These are phyloP conservation scores for Mariannaea elegans DNA, from an alignment of 2,329 filamentous ascomycete genomes.

Conservation along the genomic window DNA sequence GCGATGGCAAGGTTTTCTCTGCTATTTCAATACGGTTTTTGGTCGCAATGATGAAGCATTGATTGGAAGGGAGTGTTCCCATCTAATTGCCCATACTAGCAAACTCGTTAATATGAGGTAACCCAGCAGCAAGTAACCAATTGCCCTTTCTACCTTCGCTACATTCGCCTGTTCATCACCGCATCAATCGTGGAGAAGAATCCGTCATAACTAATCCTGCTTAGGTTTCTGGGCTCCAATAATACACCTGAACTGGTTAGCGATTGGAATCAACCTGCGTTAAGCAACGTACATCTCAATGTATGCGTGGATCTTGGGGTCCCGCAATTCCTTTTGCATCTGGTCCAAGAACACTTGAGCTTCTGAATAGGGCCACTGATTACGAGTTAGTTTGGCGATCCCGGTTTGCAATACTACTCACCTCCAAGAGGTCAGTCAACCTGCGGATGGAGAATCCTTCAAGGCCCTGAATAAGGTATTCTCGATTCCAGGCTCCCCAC, in stretches of 20 bases:
- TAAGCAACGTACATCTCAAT: not conserved
- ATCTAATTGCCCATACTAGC: no score
- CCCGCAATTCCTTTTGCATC: slow-evolving; percentile 15
- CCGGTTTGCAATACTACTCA: no score
- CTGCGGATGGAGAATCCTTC: slow-evolving; percentile 34
- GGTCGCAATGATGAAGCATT: no score
- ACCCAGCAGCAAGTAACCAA: no score
- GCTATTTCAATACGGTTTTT: no score
- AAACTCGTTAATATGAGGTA: no score
- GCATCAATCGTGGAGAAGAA: no score
- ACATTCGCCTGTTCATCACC: no score
- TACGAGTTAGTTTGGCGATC: not conserved
- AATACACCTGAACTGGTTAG: not conserved
- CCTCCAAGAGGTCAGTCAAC: slow-evolving; percentile 27
- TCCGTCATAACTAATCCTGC: not conserved
- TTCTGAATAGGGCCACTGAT: slow-evolving; percentile 14
- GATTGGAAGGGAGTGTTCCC: no score
- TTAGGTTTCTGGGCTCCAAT: not conserved
- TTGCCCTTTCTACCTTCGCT: no score
- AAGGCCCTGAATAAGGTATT: slow-evolving; percentile 27
- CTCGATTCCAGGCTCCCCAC: slow-evolving; percentile 32
- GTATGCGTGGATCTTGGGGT: slow-evolving; percentile 13
- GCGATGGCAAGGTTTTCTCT: no score
- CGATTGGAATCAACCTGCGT: no score
- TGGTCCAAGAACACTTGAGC: slow-evolving; percentile 12